Percentiles rank a stretch among this genome's conserved stretches.
Evolutionary conservation across 352 stramenopile genomes (phyloP).

Genomic region (Pythium phragmitis): DNA sequence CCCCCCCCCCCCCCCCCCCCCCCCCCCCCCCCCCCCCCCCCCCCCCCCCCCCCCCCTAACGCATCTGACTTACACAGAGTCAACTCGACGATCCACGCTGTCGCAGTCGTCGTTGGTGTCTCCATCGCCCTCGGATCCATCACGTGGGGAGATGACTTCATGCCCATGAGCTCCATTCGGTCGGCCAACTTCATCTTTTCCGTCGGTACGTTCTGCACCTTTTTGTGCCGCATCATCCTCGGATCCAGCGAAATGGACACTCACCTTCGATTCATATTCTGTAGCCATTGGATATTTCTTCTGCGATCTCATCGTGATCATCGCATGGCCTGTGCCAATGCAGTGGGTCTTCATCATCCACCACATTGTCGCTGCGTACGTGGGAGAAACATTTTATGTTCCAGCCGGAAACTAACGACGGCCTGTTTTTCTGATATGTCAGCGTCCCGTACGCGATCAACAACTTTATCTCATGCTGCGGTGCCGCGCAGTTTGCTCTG

Average conservation of each 20-base stretch:
- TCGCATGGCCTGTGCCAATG: conserved; percentile 74
- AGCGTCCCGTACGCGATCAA: conserved; percentile 72
- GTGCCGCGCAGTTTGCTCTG: conserved; percentile 69
- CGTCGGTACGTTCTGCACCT: conserved; percentile 42
- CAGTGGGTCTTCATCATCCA: conserved; percentile 78
- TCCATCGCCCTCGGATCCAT: conserved; percentile 64
- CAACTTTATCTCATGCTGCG: conserved; percentile 84
- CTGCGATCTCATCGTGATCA: conserved; percentile 79
- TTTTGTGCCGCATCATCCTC: not conserved
- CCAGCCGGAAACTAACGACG: too few relatives aligned
- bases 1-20: too few relatives aligned
- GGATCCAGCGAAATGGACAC: not conserved
- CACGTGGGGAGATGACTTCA: conserved; percentile 55
- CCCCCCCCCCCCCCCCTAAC: too few relatives aligned
- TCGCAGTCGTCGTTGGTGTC: conserved; percentile 64
- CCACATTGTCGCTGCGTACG: conserved; percentile 80
- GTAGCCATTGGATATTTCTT: conserved; percentile 79
- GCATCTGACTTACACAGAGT: conserved; percentile 35
- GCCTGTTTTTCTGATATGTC: too few relatives aligned
- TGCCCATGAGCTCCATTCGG: conserved; percentile 74
- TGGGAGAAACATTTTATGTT: not conserved
- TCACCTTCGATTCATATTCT: not conserved
- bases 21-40: too few relatives aligned
- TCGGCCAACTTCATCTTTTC: conserved; percentile 81
- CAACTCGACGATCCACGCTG: conserved; percentile 77